Conservation (phyloP, 805 yeast species). For the Ogataea glucozyma region DNA sequence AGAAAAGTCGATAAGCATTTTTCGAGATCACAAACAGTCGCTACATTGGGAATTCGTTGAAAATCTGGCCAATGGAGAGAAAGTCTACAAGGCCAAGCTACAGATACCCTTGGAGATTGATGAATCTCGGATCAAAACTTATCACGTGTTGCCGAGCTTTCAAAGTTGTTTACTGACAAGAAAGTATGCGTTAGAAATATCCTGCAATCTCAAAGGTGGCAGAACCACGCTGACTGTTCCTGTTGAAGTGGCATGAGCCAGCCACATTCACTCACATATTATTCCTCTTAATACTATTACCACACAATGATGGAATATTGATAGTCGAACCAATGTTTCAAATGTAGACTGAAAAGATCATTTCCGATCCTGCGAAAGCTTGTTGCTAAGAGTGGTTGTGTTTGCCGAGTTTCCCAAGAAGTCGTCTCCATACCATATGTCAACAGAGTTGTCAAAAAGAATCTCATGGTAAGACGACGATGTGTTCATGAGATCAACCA, state of each 20-base stretch:
- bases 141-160: neutral
- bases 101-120: neutral
- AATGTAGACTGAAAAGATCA: neutral
- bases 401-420: conserved; percentile 10
- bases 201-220: neutral
- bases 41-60: neutral
- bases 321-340: no score
- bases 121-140: no score
- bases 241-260: no score
- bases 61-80: neutral
- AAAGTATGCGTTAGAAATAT: neutral
- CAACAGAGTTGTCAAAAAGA: conserved; percentile 47
- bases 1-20: neutral
- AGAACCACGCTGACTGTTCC: neutral
- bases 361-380: neutral
- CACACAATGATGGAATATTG: no score
- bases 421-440: conserved; percentile 43
- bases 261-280: no score
- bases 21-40: neutral
- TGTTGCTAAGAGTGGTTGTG: neutral
- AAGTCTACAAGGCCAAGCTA: neutral
- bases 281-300: no score
- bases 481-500: conserved; percentile 45
- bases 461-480: conserved; percentile 46
- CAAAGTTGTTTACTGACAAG: neutral